These are phyloP conservation scores for Scheffersomyces titani DNA, from an alignment of 1,139 yeast species.

Conservation along the genomic window DNA sequence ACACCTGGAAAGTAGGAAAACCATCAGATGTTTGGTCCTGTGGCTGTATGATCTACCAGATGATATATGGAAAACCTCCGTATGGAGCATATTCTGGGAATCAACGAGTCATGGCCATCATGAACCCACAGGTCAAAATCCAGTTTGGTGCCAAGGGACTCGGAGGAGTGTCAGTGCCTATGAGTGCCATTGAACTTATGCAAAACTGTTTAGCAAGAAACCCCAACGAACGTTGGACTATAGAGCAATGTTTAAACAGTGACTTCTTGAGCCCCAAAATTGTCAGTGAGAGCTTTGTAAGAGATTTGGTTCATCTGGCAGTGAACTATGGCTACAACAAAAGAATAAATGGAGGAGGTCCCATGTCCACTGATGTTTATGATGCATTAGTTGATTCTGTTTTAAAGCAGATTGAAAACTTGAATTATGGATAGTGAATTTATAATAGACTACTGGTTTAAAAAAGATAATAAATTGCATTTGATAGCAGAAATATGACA, in stretches of 20 bases:
- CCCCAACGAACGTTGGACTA: slow-evolving; percentile 69
- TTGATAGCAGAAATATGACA: not conserved
- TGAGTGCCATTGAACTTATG: slow-evolving; percentile 70
- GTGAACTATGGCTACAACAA: slow-evolving; percentile 62
- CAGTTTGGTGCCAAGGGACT: slow-evolving; percentile 63
- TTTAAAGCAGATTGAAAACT: slow-evolving; percentile 39
- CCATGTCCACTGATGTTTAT: slow-evolving; percentile 40
- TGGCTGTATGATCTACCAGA: slow-evolving; percentile 93
- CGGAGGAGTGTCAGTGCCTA: slow-evolving; percentile 67
- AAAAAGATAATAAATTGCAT: not conserved
- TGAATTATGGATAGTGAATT: slow-evolving; percentile 31
- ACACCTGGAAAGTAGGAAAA: slow-evolving; percentile 86
- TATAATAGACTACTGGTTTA: not conserved
- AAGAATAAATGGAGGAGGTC: slow-evolving; percentile 34
- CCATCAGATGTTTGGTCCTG: slow-evolving; percentile 99
- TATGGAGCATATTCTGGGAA: slow-evolving; percentile 80
- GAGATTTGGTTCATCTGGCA: slow-evolving; percentile 75
- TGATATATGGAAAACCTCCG: slow-evolving; percentile 93
- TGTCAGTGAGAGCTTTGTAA: slow-evolving; percentile 65
- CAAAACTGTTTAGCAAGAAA: slow-evolving; percentile 71
- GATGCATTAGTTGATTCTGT: slow-evolving; percentile 45
- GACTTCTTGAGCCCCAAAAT: slow-evolving; percentile 74
- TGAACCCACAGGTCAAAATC: slow-evolving; percentile 83
- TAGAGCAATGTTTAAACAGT: slow-evolving; percentile 55
- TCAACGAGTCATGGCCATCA: slow-evolving; percentile 80